Base-by-base conservation (phyloP, 2,329 filamentous ascomycete genomes). In the Ceratocystis ficicola region DNA sequence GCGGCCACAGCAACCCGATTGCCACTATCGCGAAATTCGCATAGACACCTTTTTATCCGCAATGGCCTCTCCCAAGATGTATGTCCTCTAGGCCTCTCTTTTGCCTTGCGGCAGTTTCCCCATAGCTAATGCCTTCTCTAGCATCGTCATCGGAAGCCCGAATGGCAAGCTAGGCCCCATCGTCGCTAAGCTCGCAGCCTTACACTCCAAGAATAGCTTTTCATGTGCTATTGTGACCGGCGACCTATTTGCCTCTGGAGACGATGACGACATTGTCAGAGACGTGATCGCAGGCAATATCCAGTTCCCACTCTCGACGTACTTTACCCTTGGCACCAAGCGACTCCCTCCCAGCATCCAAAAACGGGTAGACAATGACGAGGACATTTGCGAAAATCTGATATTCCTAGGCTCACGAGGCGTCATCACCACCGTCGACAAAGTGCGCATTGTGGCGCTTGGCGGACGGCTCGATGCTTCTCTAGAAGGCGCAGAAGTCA, bases 131-230 rank as follows among this genome's bases (percentile, higher is more conserved):
- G 63, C 12, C 22, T 10, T 63, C 20, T 44, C 1, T 66, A 90
- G 87, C 67, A 86, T 94, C 71, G 90, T 96, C 48, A 78, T 96
- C 68, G 94, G 94, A 66, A 86, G 86, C 73, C 81, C 95, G 69
- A 87, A 91, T 73, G 93, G 93, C 71, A 85, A 89, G 72, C 81
- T 96, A 64, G 80, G 83, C 69, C 75, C 86, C 12, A 86, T 88
- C 8, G 90, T 99, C 74, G 80, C 83, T 68, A 99, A 96, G 76
- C 78, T 97, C 22, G 80, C 86, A 7, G 83, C 84, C 8, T 79
- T 97, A 1, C 92, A 97, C 71, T 78, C 85, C 44, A 97, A 96
- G 76, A 94, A 96, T 73, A 82, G 81, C 72, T 97, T 99, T 74
- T 81, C 89, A 15, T 88, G 96, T 71, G 91, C 89, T 17, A 85